Conservation (phyloP, 176 grass and related monocot species). For the Raddia guianensis region DNA sequence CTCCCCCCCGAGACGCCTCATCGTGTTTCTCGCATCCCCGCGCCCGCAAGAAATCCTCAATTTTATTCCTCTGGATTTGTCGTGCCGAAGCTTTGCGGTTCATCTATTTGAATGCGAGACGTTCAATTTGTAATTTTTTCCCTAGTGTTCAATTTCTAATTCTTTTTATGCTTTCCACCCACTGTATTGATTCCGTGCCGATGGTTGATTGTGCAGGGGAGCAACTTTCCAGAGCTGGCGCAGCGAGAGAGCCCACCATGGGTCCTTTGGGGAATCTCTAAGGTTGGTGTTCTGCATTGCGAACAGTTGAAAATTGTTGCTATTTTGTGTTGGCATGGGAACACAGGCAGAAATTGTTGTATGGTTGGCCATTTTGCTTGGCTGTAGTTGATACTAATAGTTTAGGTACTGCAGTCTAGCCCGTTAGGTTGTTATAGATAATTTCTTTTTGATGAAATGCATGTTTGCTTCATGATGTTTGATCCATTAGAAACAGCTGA, state of each 20-base stretch:
- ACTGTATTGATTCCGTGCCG: neutral
- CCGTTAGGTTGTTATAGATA: neutral
- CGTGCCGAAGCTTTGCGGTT: neutral
- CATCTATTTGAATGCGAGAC: neutral
- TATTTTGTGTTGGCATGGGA: neutral
- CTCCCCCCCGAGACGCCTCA: neutral
- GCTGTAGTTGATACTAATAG: neutral
- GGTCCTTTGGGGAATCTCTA: conserved; percentile 4
- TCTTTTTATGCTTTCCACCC: neutral
- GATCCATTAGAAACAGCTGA: neutral
- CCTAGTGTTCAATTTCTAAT: neutral
- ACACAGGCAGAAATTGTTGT: neutral
- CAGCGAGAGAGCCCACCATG: neutral
- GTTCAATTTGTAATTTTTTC: neutral
- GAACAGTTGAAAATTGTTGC: neutral
- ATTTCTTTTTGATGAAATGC: neutral
- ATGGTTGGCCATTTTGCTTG: neutral
- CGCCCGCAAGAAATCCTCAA: neutral
- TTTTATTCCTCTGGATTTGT: neutral
- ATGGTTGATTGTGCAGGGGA: neutral
- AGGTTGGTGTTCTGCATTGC: neutral
- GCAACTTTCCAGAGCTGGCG: neutral
- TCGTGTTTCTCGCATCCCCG: neutral
- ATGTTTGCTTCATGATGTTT: neutral
- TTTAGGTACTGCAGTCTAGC: neutral